Percentiles rank a stretch among this genome's conserved stretches.
These are phyloP conservation scores for Aspergillus pseudoterreus DNA, from an alignment of 2,329 filamentous ascomycete genomes.

Conservation along the genomic window DNA sequence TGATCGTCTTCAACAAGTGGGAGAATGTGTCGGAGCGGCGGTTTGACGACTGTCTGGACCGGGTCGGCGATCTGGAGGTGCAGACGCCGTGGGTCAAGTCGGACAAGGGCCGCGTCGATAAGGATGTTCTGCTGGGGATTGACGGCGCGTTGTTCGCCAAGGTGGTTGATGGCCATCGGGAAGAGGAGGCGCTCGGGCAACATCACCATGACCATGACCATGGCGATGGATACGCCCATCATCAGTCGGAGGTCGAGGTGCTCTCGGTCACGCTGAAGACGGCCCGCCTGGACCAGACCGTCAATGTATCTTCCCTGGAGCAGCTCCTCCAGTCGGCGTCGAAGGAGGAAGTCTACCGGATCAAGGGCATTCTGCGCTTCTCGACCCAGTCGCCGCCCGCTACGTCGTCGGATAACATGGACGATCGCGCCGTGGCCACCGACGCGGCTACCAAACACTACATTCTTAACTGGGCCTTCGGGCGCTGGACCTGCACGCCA, in stretches of 20 bases:
- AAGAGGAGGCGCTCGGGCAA: slow-evolving; percentile 36
- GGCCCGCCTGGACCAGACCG: slow-evolving; percentile 39
- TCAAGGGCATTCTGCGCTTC: slow-evolving; percentile 67
- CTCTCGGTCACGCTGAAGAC: slow-evolving; percentile 70
- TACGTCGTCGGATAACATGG: slow-evolving; percentile 44
- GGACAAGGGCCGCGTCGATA: slow-evolving; percentile 71
- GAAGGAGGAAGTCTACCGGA: slow-evolving; percentile 93
- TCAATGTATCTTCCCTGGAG: slow-evolving; percentile 59
- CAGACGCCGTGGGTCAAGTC: slow-evolving; percentile 83
- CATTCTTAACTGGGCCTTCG: slow-evolving; percentile 98
- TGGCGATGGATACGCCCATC: slow-evolving; percentile 47
- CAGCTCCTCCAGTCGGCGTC: slow-evolving; percentile 68
- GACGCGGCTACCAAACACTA: slow-evolving; percentile 55
- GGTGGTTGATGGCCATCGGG: slow-evolving; percentile 40
- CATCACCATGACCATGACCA: slow-evolving; percentile 31
- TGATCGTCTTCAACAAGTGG: slow-evolving; percentile 94
- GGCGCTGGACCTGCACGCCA: slow-evolving; percentile 84
- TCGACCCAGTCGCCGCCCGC: slow-evolving; percentile 40
- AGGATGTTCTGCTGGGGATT: slow-evolving; percentile 78
- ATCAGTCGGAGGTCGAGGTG: slow-evolving; percentile 86
- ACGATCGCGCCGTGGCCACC: slow-evolving; percentile 13
- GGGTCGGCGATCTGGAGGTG: slow-evolving; percentile 75
- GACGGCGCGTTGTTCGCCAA: slow-evolving; percentile 66
- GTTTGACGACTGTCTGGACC: slow-evolving; percentile 74
- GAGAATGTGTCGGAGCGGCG: slow-evolving; percentile 69